Conservation (phyloP, 2,329 filamentous ascomycete genomes). For the Fusarium mundagurra region DNA sequence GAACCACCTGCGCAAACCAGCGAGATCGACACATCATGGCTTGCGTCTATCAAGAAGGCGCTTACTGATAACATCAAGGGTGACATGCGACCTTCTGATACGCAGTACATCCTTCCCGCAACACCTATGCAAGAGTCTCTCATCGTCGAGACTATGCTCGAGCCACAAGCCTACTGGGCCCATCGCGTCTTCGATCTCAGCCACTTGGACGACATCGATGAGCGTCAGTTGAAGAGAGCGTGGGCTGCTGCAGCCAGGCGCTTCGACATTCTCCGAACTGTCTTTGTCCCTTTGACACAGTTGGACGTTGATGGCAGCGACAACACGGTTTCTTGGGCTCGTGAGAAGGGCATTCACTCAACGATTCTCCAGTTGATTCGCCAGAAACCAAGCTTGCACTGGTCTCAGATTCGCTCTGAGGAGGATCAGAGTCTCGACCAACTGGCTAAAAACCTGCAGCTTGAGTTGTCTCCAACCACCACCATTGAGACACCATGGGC, state of each 20-base stretch:
- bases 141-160: slow-evolving; percentile 22
- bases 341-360: background rate
- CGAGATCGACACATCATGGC: background rate
- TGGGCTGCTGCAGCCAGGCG: slow-evolving; percentile 9
- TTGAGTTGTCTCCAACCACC: slow-evolving; percentile 1
- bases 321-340: slow-evolving; percentile 3
- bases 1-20: accelerated
- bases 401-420: background rate
- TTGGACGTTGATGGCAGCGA: background rate
- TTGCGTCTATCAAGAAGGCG: background rate
- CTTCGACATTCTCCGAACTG: slow-evolving; percentile 14
- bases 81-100: background rate
- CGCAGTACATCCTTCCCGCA: background rate
- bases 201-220: slow-evolving; percentile 4
- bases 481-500: slow-evolving; percentile 1
- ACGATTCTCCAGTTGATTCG: slow-evolving; percentile 5
- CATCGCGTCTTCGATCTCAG: slow-evolving; percentile 18
- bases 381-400: background rate
- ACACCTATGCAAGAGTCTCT: slow-evolving; percentile 23
- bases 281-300: slow-evolving; percentile 8
- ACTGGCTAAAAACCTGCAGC: background rate
- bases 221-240: slow-evolving; percentile 1
- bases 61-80: slow-evolving; percentile 5
- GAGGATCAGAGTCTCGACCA: background rate
- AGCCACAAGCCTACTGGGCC: slow-evolving; percentile 22